These are phyloP conservation scores for Albatrellus ellisii DNA, from an alignment of 768 basidiomycete species.

Conservation along the genomic window DNA sequence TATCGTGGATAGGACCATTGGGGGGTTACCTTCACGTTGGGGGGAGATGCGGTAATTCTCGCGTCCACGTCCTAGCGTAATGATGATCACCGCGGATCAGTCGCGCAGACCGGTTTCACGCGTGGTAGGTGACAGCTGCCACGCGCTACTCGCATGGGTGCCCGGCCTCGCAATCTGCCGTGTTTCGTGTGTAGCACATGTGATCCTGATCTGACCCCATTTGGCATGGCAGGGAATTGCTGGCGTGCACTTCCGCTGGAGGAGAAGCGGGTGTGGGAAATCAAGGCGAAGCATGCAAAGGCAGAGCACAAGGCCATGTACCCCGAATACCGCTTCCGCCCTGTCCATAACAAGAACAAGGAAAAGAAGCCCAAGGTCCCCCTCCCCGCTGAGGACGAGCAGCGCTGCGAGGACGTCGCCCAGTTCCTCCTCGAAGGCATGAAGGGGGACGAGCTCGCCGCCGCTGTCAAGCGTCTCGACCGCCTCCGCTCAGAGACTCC, in stretches of 20 bases:
- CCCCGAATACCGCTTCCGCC: constrained; percentile 45
- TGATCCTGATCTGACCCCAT: not conserved
- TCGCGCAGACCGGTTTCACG: too few species aligned
- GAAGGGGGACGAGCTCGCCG: constrained; percentile 14
- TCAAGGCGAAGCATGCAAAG: constrained; percentile 59
- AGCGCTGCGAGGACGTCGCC: constrained; percentile 13
- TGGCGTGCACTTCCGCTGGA: constrained; percentile 61
- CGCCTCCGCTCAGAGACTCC: constrained; percentile 11
- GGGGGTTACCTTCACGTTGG: too few species aligned
- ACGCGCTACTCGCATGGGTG: too few species aligned
- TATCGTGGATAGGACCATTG: too few species aligned
- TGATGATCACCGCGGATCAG: too few species aligned
- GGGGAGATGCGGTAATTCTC: too few species aligned
- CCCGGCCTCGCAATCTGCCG: too few species aligned
- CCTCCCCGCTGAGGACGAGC: constrained; percentile 12
- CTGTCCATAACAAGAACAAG: constrained; percentile 34
- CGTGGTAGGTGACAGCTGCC: too few species aligned
- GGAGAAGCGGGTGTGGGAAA: constrained; percentile 64
- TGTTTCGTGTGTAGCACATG: too few species aligned
- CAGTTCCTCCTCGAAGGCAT: constrained; percentile 13
- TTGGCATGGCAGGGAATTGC: constrained; percentile 24
- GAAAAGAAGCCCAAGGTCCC: constrained; percentile 18
- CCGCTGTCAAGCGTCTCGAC: constrained; percentile 13
- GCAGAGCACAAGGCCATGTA: constrained; percentile 56
- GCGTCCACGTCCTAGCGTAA: too few species aligned